phyloP scores from a whole-genome alignment of 805 yeast genomes.

The Candida adriatica region DNA sequence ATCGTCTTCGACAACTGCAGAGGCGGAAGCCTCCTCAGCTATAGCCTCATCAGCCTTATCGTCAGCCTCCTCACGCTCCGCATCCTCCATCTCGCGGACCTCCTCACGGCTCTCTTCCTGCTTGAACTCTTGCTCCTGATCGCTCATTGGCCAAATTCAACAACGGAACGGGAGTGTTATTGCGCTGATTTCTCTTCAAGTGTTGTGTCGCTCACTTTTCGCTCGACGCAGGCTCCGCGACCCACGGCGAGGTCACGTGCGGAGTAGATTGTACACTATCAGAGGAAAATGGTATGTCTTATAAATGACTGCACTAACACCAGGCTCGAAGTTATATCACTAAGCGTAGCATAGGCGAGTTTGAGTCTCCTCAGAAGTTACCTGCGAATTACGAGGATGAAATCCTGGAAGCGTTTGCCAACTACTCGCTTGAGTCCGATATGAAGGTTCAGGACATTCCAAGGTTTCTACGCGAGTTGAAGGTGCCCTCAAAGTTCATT shows the following conservation, averaged over 20 bases:
- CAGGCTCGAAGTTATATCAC: slow-evolving; percentile 20
- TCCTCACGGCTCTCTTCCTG: slow-evolving; percentile 20
- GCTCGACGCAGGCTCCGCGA: too few relatives aligned
- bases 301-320: not conserved
- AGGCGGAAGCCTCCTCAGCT: not conserved
- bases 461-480: slow-evolving; percentile 24
- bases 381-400: slow-evolving; percentile 40
- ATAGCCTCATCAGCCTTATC: slow-evolving; percentile 14
- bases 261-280: too few relatives aligned
- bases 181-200: too few relatives aligned
- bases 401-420: slow-evolving; percentile 36
- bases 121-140: slow-evolving; percentile 18
- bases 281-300: not conserved
- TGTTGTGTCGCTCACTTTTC: too few relatives aligned
- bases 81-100: slow-evolving; percentile 19
- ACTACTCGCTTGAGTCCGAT: slow-evolving; percentile 35
- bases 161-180: too few relatives aligned
- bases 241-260: too few relatives aligned
- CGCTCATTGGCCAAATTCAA: slow-evolving; percentile 22
- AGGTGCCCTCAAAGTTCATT: slow-evolving; percentile 25
- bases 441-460: slow-evolving; percentile 27
- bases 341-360: slow-evolving; percentile 20
- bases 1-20: slow-evolving; percentile 28
- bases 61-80: slow-evolving; percentile 19
- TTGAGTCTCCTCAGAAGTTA: slow-evolving; percentile 26